These are phyloP conservation scores for Cryptosporidium parvum DNA, from an alignment of 169 alveolate species.

Conservation along the genomic window DNA sequence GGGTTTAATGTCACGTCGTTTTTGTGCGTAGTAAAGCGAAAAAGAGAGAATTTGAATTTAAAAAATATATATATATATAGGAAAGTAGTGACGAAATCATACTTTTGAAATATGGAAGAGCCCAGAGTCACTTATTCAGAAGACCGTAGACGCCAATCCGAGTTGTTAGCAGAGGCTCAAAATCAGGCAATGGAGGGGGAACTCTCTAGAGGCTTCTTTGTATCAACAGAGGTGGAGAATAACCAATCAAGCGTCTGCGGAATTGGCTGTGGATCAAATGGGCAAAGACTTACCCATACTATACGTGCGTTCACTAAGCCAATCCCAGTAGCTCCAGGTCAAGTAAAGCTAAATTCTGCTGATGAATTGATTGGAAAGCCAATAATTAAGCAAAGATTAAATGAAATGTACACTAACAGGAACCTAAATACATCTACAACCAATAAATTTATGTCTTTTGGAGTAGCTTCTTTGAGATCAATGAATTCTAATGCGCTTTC, in stretches of 20 bases:
- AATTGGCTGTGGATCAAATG: slow-evolving; percentile 31
- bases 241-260: slow-evolving; percentile 46
- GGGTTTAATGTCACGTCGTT: slow-evolving; percentile 65
- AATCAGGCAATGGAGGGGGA: slow-evolving; percentile 41
- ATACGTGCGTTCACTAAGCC: slow-evolving; percentile 56
- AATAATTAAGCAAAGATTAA: slow-evolving; percentile 57
- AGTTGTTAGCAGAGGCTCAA: slow-evolving; percentile 11
- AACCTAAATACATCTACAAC: background rate
- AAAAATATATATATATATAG: background rate
- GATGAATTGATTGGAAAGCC: slow-evolving; percentile 72
- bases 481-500: slow-evolving; percentile 9
- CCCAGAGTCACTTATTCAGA: slow-evolving; percentile 34
- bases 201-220: slow-evolving; percentile 58
- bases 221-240: slow-evolving; percentile 50
- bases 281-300: slow-evolving; percentile 63
- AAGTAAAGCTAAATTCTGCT: slow-evolving; percentile 58
- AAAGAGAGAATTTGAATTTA: background rate
- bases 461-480: slow-evolving; percentile 26
- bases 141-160: background rate
- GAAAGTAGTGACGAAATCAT: background rate
- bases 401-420: slow-evolving; percentile 16
- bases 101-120: slow-evolving; percentile 27
- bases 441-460: slow-evolving; percentile 49
- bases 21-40: slow-evolving; percentile 45
- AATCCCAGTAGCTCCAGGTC: slow-evolving; percentile 48